Conservation (phyloP, 2,329 filamentous ascomycete genomes). For the Venturia carpophila region DNA sequence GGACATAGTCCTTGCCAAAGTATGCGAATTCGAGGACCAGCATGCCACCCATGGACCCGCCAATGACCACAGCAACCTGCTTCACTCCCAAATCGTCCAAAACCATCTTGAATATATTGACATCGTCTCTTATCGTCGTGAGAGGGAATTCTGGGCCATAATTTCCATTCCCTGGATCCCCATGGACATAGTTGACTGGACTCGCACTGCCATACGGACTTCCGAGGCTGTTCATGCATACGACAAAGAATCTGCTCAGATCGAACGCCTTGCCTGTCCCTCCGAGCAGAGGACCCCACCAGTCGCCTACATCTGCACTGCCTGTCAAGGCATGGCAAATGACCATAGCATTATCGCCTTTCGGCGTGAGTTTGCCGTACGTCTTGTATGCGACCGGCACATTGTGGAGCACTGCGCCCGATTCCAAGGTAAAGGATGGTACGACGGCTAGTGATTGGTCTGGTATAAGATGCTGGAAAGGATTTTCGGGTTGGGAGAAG, state of each 20-base stretch:
- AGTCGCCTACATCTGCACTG: slow-evolving; percentile 76
- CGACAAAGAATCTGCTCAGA: slow-evolving; percentile 72
- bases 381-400: slow-evolving; percentile 59
- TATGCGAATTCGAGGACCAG: slow-evolving; percentile 89
- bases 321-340: slow-evolving; percentile 80
- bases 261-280: slow-evolving; percentile 74
- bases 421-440: slow-evolving; percentile 87
- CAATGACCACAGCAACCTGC: slow-evolving; percentile 70
- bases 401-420: slow-evolving; percentile 75
- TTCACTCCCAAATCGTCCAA: slow-evolving; percentile 73
- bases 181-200: slow-evolving; percentile 80
- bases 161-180: slow-evolving; percentile 60
- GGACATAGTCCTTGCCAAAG: slow-evolving; percentile 77
- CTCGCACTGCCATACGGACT: slow-evolving; percentile 84
- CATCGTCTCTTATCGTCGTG: slow-evolving; percentile 91
- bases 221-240: slow-evolving; percentile 79
- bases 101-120: slow-evolving; percentile 74
- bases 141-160: slow-evolving; percentile 96
- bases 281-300: slow-evolving; percentile 79
- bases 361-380: slow-evolving; percentile 49
- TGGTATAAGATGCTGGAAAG: slow-evolving; percentile 76
- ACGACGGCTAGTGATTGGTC: slow-evolving; percentile 82
- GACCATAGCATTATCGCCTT: slow-evolving; percentile 55
- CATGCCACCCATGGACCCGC: slow-evolving; percentile 84
- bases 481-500: slow-evolving; percentile 76